These are phyloP conservation scores for Vitis amurensis DNA, from an alignment of 164 flowering plant species.

Conservation along the genomic window DNA sequence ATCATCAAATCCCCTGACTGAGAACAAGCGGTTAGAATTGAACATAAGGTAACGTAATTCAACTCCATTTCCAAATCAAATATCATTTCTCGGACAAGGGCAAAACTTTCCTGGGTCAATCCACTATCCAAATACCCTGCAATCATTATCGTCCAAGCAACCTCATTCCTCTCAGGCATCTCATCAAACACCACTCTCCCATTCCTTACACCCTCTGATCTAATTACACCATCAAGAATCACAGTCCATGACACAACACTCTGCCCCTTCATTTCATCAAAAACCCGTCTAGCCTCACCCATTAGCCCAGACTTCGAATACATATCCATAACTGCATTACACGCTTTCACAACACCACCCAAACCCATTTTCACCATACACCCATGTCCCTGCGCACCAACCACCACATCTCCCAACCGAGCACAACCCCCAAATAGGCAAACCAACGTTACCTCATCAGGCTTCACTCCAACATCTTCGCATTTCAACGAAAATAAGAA, in stretches of 20 bases:
- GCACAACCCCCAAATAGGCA: constrained; percentile 46
- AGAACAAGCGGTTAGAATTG: constrained; percentile 54
- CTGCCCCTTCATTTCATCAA: constrained; percentile 44
- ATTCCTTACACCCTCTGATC: constrained; percentile 41
- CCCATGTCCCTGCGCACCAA: constrained; percentile 45
- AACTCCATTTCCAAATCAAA: constrained; percentile 20
- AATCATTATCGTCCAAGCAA: constrained; percentile 67
- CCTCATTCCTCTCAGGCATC: constrained; percentile 67
- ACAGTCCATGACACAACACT: constrained; percentile 73
- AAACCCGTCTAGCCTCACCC: constrained; percentile 40
- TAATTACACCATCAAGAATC: constrained; percentile 42
- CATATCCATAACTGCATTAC: constrained; percentile 66
- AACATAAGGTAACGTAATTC: constrained; percentile 52
- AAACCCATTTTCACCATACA: constrained; percentile 48
- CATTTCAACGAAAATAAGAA: constrained; percentile 47
- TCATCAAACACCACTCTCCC: constrained; percentile 51
- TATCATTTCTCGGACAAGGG: constrained; percentile 40
- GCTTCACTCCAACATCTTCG: constrained; percentile 6
- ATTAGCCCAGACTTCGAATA: constrained; percentile 60
- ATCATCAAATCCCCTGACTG: constrained; percentile 48
- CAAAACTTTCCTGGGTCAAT: constrained; percentile 34
- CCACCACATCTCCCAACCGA: constrained; percentile 26
- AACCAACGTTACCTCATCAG: constrained; percentile 56
- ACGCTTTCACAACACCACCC: constrained; percentile 26
- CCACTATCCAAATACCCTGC: constrained; percentile 48